Base-by-base conservation (phyloP, 2,329 filamentous ascomycete species). In the Aureobasidium mangrovei region DNA sequence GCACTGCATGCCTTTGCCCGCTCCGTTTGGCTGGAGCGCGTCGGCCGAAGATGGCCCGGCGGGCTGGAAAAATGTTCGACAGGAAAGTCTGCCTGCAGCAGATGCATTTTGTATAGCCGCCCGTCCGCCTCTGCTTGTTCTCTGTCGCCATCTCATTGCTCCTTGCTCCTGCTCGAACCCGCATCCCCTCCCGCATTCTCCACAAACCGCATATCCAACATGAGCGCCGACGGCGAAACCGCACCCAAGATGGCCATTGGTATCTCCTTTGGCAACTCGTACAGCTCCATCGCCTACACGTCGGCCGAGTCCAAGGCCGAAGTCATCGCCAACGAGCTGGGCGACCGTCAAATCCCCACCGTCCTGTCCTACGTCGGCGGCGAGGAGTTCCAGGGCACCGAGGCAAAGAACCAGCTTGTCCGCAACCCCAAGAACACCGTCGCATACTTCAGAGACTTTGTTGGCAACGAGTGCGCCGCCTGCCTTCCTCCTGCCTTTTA, bases 261-360 rank as follows among this genome's bases (percentile, higher is more conserved):
- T 70, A 90, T 98, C 69, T 87, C 91, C 62, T 96, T 97, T 78
- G 93, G 93, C 74, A 98, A 97, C 78, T 91, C 90, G 59, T 95
- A 95, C 83, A 94, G 89, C 76, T 96, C 90, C 58, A 96, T 98
- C 74, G 91, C 91, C 64, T 90, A 84, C 70, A 95, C 91, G 44
- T 81, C 85, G 59, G 72, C 72, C 59, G 91, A 97, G 67, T 91
- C 94, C 73, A 95, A 94, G 78, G 85, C 90, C 60, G 89, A 96
- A 71, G 91, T 98, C 60, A 97, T 98, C 74, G 93, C 93, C 67
- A 97, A 98, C 75, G 93, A 97, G 77, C 93, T 97, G 69, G 93
- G 93, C 78, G 88, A 98, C 74, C 91, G 93, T 71, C 91, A 97
- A 72, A 98, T 98, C 61, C 93, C 93, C 61, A 88, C 90, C 41